These are phyloP conservation scores for Kwoniella mangroviensis DNA, from an alignment of 768 basidiomycete species.

Conservation along the genomic window DNA sequence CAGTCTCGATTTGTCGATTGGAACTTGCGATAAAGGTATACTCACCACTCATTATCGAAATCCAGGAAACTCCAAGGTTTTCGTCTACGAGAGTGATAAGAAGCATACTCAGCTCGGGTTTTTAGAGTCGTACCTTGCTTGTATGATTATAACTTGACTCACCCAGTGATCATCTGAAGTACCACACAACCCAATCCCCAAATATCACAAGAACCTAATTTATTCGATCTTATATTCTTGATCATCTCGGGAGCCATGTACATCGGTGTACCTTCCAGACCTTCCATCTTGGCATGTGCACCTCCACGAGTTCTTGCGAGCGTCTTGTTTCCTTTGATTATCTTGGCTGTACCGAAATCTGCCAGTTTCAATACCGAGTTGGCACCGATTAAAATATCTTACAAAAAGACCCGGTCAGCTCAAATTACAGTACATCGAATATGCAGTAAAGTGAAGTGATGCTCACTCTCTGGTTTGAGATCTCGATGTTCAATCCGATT, in stretches of 20 bases:
- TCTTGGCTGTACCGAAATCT: slow-evolving; percentile 96
- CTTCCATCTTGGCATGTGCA: slow-evolving; percentile 64
- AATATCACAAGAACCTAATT: slow-evolving; percentile 95
- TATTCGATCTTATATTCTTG: slow-evolving; percentile 84
- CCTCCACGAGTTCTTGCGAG: slow-evolving; percentile 64
- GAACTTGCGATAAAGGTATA: slow-evolving; percentile 2
- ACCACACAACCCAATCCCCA: slow-evolving; percentile 99
- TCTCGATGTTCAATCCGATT: slow-evolving; percentile 93
- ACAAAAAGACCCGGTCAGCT: background rate
- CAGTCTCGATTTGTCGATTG: slow-evolving; percentile 5
- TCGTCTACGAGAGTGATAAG: slow-evolving; percentile 56
- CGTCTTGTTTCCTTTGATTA: slow-evolving; percentile 81
- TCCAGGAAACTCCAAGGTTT: slow-evolving; percentile 89
- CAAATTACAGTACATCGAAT: slow-evolving; percentile 26
- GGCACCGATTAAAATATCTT: slow-evolving; percentile 76
- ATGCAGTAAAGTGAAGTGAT: slow-evolving; percentile 3
- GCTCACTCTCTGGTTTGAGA: slow-evolving; percentile 97
- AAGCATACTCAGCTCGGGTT: too few species aligned
- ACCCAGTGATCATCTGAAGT: slow-evolving; percentile 90
- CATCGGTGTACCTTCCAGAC: slow-evolving; percentile 96
- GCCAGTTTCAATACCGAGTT: slow-evolving; percentile 89
- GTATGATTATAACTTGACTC: background rate
- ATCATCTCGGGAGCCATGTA: slow-evolving; percentile 99
- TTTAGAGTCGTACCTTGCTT: background rate
- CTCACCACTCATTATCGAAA: slow-evolving; percentile 97